phyloP scores from a whole-genome alignment of 2,329 filamentous ascomycete species.

The Fusarium avenaceum region DNA sequence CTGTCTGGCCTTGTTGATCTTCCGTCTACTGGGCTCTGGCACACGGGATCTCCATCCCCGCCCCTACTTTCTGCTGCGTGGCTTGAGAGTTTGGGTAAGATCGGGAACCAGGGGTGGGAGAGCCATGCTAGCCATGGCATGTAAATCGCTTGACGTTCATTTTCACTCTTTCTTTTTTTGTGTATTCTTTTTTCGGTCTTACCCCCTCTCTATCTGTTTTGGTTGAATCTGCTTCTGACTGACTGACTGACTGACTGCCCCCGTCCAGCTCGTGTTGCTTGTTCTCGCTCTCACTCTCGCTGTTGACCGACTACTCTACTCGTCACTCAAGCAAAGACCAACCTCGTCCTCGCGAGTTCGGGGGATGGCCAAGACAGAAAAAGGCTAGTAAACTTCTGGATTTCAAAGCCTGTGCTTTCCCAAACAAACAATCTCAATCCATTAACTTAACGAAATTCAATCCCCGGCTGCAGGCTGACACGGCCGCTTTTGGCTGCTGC shows the following conservation, averaged over 20 bases:
- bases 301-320: too few species aligned
- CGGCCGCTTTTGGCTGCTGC: conserved; percentile 34
- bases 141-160: conserved; percentile 42
- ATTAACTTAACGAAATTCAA: conserved; percentile 8
- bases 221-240: too few species aligned
- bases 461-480: conserved; percentile 22
- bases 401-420: conserved; percentile 7
- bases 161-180: neutral
- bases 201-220: conserved; percentile 11
- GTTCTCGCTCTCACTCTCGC: too few species aligned
- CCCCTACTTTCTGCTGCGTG: conserved; percentile 45
- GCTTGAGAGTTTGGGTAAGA: conserved; percentile 42
- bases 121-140: conserved; percentile 38
- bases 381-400: too few species aligned
- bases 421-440: conserved; percentile 15
- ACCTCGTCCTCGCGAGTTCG: too few species aligned
- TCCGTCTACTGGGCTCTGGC: conserved; percentile 41
- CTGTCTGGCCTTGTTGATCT: conserved; percentile 34
- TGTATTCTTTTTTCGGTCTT: neutral
- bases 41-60: conserved; percentile 47
- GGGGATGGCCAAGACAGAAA: too few species aligned
- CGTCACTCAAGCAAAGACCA: too few species aligned
- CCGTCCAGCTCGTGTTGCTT: too few species aligned
- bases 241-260: too few species aligned
- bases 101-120: conserved; percentile 47